Base-by-base conservation (phyloP, 2,329 filamentous ascomycete species). In the Catunica adiposa region DNA sequence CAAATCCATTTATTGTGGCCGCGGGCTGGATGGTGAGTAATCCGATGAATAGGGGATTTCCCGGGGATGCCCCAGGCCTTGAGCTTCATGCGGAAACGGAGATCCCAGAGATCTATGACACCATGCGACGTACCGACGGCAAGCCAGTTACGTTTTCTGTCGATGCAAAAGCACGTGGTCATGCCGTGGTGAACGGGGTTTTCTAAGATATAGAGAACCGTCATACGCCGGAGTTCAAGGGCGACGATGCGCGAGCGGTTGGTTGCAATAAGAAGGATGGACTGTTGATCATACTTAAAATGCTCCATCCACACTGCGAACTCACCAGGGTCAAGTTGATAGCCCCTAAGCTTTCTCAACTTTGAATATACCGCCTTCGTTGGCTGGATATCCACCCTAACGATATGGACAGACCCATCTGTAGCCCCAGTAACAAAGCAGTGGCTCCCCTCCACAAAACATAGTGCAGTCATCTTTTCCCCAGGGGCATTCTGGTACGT, bases 171-270 rank as follows among this genome's bases (percentile, higher is more conserved):
- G 61, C 87, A 92, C 0, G 87, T 96, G 1, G 89, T 87, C 0
- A 83, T 86, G 11, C 92, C 92, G 64, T 98, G 90, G 63, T 94
- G 86, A 1, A 95, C 79, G 0, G 90, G 89, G 57, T 95, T 97
- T 48, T 86, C 79, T 15, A 98, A 73, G 7, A 78, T 79, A 64
- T 87, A 97, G 1, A 95, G 69, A 25, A 88, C 72, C 5, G 77
- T 75, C 90, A 97, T 97, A 15, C 82, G 86, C 55, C 89, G 80
- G 58, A 98, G 73, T 64, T 98, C 89, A 54, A 98, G 75, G 14
- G 86, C 89, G 6, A 95, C 66, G 46, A 98, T 75, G 53, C 86
- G 83, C 26, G 86, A 94, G 53, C 79, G 82, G 64, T 88, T 95
- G 0, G 94, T 98, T 0, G 87, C 87, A 29, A 97, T 71, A 2